Evolutionary conservation across 2,329 filamentous ascomycete genomes (phyloP), one percentile per base, ranked within the genome.

Genomic region (Trichophyton simii): DNA sequence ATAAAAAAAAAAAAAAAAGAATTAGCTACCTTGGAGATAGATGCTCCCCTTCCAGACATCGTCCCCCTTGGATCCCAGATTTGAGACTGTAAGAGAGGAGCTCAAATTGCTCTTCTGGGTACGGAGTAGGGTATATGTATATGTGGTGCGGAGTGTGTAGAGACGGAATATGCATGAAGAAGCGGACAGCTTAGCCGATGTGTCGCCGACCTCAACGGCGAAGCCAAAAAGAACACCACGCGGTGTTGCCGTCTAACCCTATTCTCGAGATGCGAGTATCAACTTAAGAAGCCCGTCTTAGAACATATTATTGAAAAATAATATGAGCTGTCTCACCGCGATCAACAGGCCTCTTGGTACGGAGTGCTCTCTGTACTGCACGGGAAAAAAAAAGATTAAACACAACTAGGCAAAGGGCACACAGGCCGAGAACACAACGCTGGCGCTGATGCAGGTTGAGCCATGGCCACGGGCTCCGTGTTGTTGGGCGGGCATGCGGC

Each of bases 181-280:
- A 52, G 15, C 46, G 46, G 22, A 9, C 46, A 28, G 20, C 9
- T 52, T 15, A 28, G 20, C 11, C 13, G 46, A 52, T 22, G 25
- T 20, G 20, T 52, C 46, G 13, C 22, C 20, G 8, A 31, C 20
- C 5, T 52, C 8, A 52, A 52, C 46, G 52, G 28, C 9, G 31
- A 55, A 55, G 18, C 52, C 31, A 34, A 36, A 54, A 44, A 55
- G n/a, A 34, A 36, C 18, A 28, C 52, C 25, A 36, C 52, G 52
- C 52, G 52, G 9, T 55, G 34, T 36, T 55, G 52, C 52, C 52
- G 52, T 36, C 52, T 36, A 55, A 55, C 31, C 52, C 52, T 55
- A 34, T 55, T 36, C 31, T 28, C 13, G 20, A 22, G 20, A 13
- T 52, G 22, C 46, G 25, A 52, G 13, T 52, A 52, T 52, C 13